Conservation (phyloP, 495 filamentous ascomycete genomes). For the Glonium stellatum region DNA sequence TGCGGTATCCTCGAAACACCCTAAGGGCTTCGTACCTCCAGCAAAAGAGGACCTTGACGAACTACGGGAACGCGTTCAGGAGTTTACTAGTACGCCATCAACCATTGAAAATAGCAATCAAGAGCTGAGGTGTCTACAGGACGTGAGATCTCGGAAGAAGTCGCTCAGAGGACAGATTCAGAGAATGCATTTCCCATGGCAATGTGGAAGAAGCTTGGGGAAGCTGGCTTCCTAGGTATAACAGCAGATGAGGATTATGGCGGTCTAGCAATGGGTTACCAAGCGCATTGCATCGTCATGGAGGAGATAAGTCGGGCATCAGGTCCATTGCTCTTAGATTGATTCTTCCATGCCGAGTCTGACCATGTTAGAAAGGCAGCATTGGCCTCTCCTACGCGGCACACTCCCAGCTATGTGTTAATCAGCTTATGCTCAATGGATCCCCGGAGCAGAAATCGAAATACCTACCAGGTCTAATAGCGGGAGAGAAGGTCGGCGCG, state of each 20-base stretch:
- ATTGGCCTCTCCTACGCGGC: constrained; percentile 92
- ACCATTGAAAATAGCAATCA: background rate
- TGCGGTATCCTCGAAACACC: constrained; percentile 71
- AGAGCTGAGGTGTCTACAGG: constrained; percentile 26
- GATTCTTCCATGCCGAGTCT: constrained; percentile 37
- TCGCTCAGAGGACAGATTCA: constrained; percentile 74
- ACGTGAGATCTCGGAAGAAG: constrained; percentile 72
- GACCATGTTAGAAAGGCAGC: constrained; percentile 48
- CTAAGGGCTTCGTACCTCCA: constrained; percentile 72
- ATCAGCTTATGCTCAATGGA: constrained; percentile 93
- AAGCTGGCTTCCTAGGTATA: constrained; percentile 85
- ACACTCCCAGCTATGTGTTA: constrained; percentile 93
- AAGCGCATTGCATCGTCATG: constrained; percentile 94
- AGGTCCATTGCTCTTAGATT: constrained; percentile 36
- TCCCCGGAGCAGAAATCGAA: constrained; percentile 65
- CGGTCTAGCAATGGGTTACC: constrained; percentile 87
- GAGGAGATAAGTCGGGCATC: constrained; percentile 73
- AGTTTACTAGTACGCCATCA: constrained; percentile 62
- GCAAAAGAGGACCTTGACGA: constrained; percentile 69
- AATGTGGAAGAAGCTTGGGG: constrained; percentile 92
- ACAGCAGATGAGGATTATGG: constrained; percentile 93
- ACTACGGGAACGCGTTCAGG: constrained; percentile 82
- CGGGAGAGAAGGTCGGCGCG: constrained; percentile 77
- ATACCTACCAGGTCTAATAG: constrained; percentile 74
- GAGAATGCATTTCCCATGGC: constrained; percentile 79